phyloP scores from a whole-genome alignment of 176 grass and related monocot species.

The Oryza longistaminata region DNA sequence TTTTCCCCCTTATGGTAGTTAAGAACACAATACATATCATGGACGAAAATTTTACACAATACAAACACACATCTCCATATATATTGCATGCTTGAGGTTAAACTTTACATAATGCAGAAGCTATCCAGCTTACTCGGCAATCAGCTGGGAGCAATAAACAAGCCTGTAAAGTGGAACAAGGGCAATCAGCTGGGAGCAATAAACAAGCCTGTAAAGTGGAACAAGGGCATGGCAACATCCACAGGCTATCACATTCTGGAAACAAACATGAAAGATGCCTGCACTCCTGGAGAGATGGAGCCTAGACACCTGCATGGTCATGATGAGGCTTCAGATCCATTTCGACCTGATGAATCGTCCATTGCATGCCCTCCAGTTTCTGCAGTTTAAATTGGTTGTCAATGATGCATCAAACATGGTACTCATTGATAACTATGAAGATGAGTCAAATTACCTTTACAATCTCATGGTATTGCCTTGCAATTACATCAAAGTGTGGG shows the following conservation, averaged over 20 bases:
- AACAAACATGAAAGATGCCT: neutral
- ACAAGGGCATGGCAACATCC: neutral
- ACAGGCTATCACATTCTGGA: neutral
- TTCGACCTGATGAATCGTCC: slow-evolving; percentile 97
- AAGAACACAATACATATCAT: neutral
- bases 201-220: neutral
- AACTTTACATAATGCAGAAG: slow-evolving; percentile 20
- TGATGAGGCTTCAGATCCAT: slow-evolving; percentile 83
- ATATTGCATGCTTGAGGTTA: neutral
- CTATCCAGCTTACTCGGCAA: neutral
- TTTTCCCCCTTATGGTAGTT: no score
- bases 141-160: neutral
- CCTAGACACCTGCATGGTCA: slow-evolving; percentile 35
- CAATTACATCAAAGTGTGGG: slow-evolving; percentile 95
- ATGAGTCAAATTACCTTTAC: slow-evolving; percentile 58
- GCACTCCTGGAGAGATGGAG: neutral
- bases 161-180: neutral
- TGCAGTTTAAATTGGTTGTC: slow-evolving; percentile 31
- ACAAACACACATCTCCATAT: neutral
- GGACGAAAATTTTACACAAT: neutral
- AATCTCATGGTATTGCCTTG: slow-evolving; percentile 94
- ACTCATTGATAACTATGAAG: neutral
- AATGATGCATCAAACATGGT: neutral
- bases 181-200: no score
- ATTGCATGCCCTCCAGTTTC: slow-evolving; percentile 98